A percentile compares a stretch with the other conserved stretches of the same genome.
Conservation (phyloP, 2,329 filamentous ascomycete species). For the Fusarium sp. region DNA sequence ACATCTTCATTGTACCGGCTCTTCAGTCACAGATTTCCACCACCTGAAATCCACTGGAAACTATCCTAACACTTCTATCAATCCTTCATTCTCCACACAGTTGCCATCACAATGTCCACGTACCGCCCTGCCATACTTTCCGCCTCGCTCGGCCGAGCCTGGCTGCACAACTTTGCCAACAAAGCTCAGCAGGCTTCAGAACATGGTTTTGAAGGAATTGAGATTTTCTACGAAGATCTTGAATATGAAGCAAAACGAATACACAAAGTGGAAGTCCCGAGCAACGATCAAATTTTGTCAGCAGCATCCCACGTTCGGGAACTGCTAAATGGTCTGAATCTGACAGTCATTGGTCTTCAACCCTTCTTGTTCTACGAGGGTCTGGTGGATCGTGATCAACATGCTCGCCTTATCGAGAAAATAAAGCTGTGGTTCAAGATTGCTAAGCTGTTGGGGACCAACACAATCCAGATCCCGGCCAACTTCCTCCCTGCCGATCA, state of each 20-base stretch:
- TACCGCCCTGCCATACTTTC: conserved; percentile 14
- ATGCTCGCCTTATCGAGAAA: neutral
- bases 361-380: conserved; percentile 26
- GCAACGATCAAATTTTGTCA: neutral
- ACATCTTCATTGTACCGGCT: neutral
- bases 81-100: rapidly evolving
- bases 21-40: rapidly evolving
- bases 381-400: conserved; percentile 3
- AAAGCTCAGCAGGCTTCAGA: conserved; percentile 7
- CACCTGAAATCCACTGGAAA: too few relatives aligned
- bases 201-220: conserved; percentile 19
- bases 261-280: neutral
- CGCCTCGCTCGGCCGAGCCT: conserved; percentile 19
- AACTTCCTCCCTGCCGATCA: conserved; percentile 26
- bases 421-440: conserved; percentile 21
- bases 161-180: conserved; percentile 14
- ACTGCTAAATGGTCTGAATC: neutral
- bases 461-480: conserved; percentile 22
- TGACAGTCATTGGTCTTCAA: conserved; percentile 15
- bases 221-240: conserved; percentile 20
- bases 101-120: neutral
- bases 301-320: conserved; percentile 2
- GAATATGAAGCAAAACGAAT: conserved; percentile 21
- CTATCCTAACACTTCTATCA: too few relatives aligned
- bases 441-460: neutral